phyloP scores from a whole-genome alignment of 1,139 yeast species.

The Wickerhamiella infanticola region DNA sequence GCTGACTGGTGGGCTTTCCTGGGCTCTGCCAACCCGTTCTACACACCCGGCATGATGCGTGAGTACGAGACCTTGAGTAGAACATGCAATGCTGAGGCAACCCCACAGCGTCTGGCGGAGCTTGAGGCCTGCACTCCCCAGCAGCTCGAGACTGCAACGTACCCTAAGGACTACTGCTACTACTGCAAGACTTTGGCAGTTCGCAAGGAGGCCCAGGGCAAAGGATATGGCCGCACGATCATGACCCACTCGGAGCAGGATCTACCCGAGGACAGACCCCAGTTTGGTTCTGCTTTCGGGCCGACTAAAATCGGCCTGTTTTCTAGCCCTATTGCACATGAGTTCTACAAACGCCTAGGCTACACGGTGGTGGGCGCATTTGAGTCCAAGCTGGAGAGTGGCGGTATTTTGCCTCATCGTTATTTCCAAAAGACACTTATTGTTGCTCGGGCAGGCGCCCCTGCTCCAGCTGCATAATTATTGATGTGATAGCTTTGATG shows the following conservation, averaged over 20 bases:
- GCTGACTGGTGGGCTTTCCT: slow-evolving; percentile 2
- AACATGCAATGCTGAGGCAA: slow-evolving; percentile 1
- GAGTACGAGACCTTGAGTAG: slow-evolving; percentile 5
- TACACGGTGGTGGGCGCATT: slow-evolving; percentile 6
- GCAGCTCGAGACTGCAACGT: slow-evolving; percentile 3
- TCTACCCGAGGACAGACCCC: slow-evolving; percentile 4
- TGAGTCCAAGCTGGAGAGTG: slow-evolving; percentile 4
- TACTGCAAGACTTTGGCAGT: slow-evolving; percentile 7
- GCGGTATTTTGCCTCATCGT: slow-evolving; percentile 6
- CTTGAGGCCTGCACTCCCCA: slow-evolving; percentile 5
- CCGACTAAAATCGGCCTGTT: slow-evolving; percentile 12
- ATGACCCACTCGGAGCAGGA: slow-evolving; percentile 3
- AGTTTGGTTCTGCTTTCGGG: slow-evolving; percentile 6
- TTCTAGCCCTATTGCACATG: slow-evolving; percentile 10
- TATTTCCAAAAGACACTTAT: slow-evolving; percentile 9
- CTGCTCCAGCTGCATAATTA: neutral
- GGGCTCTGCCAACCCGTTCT: slow-evolving; percentile 3
- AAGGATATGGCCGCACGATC: slow-evolving; percentile 8
- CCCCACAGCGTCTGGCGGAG: slow-evolving; percentile 4
- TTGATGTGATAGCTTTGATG: neutral
- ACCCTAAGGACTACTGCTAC: slow-evolving; percentile 7
- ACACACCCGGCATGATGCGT: slow-evolving; percentile 2
- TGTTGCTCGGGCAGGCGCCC: neutral
- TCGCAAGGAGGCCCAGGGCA: slow-evolving; percentile 6
- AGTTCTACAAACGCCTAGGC: slow-evolving; percentile 10